Evolutionary conservation across 148 eudicot genomes (phyloP).

Genomic region (Heliosperma pusillum): DNA sequence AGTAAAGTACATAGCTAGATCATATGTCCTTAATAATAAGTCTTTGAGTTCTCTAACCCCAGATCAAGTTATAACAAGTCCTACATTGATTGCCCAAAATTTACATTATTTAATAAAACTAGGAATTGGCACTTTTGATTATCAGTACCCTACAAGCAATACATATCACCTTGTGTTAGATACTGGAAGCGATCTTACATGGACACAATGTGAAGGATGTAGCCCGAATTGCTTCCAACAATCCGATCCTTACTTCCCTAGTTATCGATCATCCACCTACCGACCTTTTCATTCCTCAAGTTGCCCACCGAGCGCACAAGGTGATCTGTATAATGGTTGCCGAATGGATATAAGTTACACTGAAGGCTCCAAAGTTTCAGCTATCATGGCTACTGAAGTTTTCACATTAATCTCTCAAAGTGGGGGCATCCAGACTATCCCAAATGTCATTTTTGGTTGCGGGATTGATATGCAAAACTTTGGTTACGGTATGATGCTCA

Average conservation of each 20-base stretch:
- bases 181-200: slow-evolving; percentile 16
- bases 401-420: neutral
- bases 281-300: neutral
- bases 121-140: slow-evolving; percentile 18
- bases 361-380: neutral
- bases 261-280: neutral
- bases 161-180: slow-evolving; percentile 5
- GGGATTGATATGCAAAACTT: neutral
- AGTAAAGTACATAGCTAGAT: neutral
- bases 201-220: slow-evolving; percentile 26
- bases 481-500: neutral
- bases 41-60: neutral
- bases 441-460: neutral
- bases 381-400: neutral
- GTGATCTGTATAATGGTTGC: neutral
- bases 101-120: neutral
- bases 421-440: neutral
- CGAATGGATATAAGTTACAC: neutral
- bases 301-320: neutral
- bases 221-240: slow-evolving; percentile 13
- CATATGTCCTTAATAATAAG: neutral
- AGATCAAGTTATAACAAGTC: neutral
- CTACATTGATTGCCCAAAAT: neutral
- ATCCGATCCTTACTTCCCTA: neutral
- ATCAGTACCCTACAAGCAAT: neutral